Base-by-base conservation (phyloP, 768 basidiomycete genomes). In the Filobasidium wieringae region DNA sequence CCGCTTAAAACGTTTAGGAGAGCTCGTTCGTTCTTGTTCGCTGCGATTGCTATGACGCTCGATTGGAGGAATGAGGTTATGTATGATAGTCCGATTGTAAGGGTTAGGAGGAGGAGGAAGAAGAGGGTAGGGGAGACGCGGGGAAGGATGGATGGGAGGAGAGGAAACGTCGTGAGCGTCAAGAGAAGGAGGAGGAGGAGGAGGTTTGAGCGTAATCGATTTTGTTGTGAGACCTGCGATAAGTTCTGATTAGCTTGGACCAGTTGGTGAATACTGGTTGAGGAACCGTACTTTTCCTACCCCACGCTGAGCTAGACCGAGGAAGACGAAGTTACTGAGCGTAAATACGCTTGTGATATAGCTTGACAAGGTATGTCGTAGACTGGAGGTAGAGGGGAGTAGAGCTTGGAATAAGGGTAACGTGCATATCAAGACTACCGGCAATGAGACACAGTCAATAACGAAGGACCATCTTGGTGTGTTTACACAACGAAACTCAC, bases 371-470 rank as follows among this genome's bases (percentile, higher is more conserved):
- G 81, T 79, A 15, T 78, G 68, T 57, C 79, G 76, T 19, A 85
- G 64, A 0, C 81, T 70, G 2, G 87, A 85, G 19, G 77, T 79
- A 9, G 54, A 30, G 2, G 75, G 78, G 34, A 93, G 72, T 55
- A 87, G 78, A 0, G 86, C 81, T 31, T 85, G 70, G 70, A 93
- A 88, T 70, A 84, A 88, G 0, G 89, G 83, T 47, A 83, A 83
- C 0, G 85, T 88, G 31, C 87, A 93, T 26, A 95, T 90, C 67
- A 91, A 76, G 0, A 84, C 90, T 93, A 57, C 22, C n/a, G 7
- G 12, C n/a, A 51, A 34, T 24, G 7, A 51, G 12, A 43, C 15
- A 37, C 40, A 37, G 51, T 31, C 6, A 36, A 22, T 7, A 19
- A 14, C 29, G 27, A 27, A 29, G 43, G 55, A 33, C 33, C 33